These are phyloP conservation scores for Uronychia setigera DNA, from an alignment of 73 alveolate genomes.

Conservation along the genomic window DNA sequence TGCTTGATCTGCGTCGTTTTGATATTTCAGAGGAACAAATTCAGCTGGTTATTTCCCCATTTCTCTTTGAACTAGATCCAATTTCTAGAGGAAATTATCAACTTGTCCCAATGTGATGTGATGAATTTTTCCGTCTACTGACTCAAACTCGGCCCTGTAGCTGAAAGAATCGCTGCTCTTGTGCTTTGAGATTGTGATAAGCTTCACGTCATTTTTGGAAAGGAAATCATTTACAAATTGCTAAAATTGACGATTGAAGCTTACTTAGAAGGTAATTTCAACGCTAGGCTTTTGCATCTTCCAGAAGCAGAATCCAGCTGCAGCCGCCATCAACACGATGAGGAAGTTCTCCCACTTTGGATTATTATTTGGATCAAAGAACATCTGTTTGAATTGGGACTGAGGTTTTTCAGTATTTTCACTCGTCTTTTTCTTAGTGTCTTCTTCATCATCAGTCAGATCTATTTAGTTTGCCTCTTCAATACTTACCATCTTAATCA, in stretches of 20 bases:
- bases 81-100: slow-evolving; percentile 51
- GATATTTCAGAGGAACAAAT: slow-evolving; percentile 51
- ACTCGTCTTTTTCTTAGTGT: too few species aligned
- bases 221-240: slow-evolving; percentile 44
- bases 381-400: too few species aligned
- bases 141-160: slow-evolving; percentile 45
- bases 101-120: slow-evolving; percentile 44
- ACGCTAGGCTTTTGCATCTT: slow-evolving; percentile 37
- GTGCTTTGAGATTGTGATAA: slow-evolving; percentile 50
- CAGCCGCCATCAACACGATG: slow-evolving; percentile 4
- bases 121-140: slow-evolving; percentile 26
- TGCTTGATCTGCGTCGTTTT: slow-evolving; percentile 7
- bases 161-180: slow-evolving; percentile 35
- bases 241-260: background rate
- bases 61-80: slow-evolving; percentile 53
- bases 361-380: slow-evolving; percentile 28
- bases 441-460: too few species aligned
- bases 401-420: too few species aligned
- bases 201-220: slow-evolving; percentile 45
- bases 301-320: slow-evolving; percentile 7
- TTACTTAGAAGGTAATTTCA: slow-evolving; percentile 34
- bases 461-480: too few species aligned
- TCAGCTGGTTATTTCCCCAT: slow-evolving; percentile 61
- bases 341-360: slow-evolving; percentile 53
- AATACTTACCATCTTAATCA: too few species aligned